Percentiles rank a stretch among this genome's conserved stretches.
phyloP scores from a whole-genome alignment of 805 yeast genomes.

The Hagleromyces aurorensis region DNA sequence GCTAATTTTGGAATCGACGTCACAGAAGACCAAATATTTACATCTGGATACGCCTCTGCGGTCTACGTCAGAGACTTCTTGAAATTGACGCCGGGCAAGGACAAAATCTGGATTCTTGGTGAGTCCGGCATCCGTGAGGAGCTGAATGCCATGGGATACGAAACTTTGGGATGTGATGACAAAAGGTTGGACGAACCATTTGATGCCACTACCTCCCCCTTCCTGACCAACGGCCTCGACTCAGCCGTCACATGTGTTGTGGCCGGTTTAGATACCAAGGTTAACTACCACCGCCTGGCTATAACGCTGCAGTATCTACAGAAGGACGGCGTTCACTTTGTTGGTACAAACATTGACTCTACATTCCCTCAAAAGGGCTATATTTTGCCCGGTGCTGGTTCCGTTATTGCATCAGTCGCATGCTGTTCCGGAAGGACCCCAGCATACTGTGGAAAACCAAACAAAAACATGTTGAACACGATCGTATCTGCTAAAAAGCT shows the following conservation, averaged over 20 bases:
- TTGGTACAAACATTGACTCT: conserved; percentile 92
- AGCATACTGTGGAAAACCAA: conserved; percentile 89
- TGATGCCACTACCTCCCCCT: conserved; percentile 46
- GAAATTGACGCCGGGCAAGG: conserved; percentile 58
- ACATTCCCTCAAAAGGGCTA: conserved; percentile 87
- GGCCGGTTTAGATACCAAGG: conserved; percentile 70
- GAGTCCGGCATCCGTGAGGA: conserved; percentile 82
- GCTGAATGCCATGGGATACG: conserved; percentile 63
- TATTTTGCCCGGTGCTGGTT: conserved; percentile 91
- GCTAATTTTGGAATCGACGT: conserved; percentile 41
- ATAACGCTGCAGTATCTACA: conserved; percentile 72
- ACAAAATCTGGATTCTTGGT: conserved; percentile 84
- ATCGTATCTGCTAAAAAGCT: conserved; percentile 58
- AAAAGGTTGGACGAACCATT: conserved; percentile 47
- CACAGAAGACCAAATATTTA: conserved; percentile 68
- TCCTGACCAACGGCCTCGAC: conserved; percentile 46
- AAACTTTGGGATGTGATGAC: conserved; percentile 78
- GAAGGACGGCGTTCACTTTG: conserved; percentile 51
- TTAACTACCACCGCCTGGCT: conserved; percentile 79
- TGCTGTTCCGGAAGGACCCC: conserved; percentile 77
- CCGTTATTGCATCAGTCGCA: conserved; percentile 71
- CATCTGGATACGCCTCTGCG: conserved; percentile 88
- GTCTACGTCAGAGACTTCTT: conserved; percentile 72
- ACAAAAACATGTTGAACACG: conserved; percentile 81
- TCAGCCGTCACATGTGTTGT: conserved; percentile 78